Evolutionary conservation across 2,329 filamentous ascomycete species (phyloP).

Genomic region (Ceratocystis cubensis): DNA sequence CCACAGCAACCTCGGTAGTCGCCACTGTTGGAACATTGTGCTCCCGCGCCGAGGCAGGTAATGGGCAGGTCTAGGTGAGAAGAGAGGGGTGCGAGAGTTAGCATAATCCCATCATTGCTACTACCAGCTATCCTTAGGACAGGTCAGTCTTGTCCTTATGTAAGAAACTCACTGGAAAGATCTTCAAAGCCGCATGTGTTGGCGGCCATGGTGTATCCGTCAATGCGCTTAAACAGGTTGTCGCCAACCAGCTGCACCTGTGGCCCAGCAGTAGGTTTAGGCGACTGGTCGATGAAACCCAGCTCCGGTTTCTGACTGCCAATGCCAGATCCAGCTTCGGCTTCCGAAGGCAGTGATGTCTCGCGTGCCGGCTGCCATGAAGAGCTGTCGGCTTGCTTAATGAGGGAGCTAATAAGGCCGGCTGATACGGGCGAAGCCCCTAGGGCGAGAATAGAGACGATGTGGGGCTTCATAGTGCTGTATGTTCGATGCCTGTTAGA

Average conservation of each 20-base stretch:
- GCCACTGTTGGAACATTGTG: conserved; percentile 26
- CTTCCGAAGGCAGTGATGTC: conserved; percentile 23
- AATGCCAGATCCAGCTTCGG: background rate
- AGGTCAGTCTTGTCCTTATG: background rate
- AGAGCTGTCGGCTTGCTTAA: conserved; percentile 23
- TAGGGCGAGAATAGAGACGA: background rate
- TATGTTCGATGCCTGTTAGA: background rate
- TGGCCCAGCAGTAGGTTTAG: conserved; percentile 27
- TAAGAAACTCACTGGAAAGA: conserved; percentile 25
- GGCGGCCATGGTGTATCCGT: conserved; percentile 26
- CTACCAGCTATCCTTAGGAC: background rate
- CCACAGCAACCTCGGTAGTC: conserved; percentile 28
- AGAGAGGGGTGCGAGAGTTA: background rate
- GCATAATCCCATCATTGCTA: too few relatives aligned
- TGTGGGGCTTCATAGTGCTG: background rate
- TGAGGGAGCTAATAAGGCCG: conserved; percentile 23
- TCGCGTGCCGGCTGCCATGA: conserved; percentile 27
- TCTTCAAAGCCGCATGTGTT: conserved; percentile 28
- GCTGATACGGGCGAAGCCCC: conserved; percentile 22
- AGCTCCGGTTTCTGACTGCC: background rate
- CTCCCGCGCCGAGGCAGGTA: conserved; percentile 23
- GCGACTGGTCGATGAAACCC: conserved; percentile 25
- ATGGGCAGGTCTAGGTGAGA: conserved; percentile 7
- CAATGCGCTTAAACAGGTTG: conserved; percentile 25
- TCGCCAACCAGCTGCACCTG: conserved; percentile 26